Percentiles rank a stretch among this genome's conserved stretches.
Conservation (phyloP, 78 protist species). For the Protostelium mycophagum region DNA sequence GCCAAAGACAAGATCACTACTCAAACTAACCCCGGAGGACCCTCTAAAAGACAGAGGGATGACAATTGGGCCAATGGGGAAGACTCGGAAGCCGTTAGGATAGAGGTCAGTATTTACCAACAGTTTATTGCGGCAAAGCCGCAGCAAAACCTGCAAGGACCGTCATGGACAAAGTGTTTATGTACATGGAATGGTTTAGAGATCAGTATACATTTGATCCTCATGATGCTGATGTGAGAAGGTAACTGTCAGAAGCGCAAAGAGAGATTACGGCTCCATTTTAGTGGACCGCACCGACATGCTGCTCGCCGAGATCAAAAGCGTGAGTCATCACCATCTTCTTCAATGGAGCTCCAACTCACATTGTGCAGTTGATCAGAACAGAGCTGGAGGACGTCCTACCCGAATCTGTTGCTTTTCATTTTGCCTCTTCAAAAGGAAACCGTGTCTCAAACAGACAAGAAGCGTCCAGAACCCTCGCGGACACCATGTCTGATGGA, state of each 20-base stretch:
- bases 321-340: not conserved
- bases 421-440: not conserved
- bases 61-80: no score
- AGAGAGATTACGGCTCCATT: not conserved
- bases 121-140: no score
- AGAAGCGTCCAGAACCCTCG: not conserved
- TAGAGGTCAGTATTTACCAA: no score
- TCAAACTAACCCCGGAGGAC: no score
- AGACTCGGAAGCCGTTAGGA: no score
- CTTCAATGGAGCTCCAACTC: not conserved
- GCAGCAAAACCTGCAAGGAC: no score
- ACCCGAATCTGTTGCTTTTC: not conserved
- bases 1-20: not conserved
- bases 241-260: not conserved
- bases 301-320: not conserved
- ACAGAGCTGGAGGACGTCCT: not conserved
- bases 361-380: not conserved
- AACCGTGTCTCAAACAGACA: not conserved
- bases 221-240: not conserved
- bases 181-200: not conserved
- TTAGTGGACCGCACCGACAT: not conserved
- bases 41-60: no score
- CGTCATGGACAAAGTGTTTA: not conserved
- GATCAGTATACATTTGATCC: not conserved
- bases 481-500: no score